Evolutionary conservation across 2,329 filamentous ascomycete genomes (phyloP).

Genomic region (Chrysoporthe deuterocubensis): DNA sequence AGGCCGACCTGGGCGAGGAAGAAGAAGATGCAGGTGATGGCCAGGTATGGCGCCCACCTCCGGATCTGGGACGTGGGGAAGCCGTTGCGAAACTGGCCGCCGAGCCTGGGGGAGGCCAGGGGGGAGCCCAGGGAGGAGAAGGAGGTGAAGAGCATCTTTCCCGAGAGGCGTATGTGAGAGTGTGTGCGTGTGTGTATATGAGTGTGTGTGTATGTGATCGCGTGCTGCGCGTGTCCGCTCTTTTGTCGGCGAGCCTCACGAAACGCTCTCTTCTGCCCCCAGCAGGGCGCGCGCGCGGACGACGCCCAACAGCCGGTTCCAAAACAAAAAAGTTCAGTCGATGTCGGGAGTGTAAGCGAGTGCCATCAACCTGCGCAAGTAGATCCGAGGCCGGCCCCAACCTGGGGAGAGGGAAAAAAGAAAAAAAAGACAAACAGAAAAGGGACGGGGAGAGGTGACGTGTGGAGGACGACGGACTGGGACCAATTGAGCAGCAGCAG

Average conservation of each 20-base stretch:
- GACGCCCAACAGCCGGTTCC: not conserved
- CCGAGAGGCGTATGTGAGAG: not conserved
- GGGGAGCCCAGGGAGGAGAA: conserved; percentile 27
- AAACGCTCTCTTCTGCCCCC: not conserved
- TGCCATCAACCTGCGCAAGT: conserved; percentile 2
- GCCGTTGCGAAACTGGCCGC: conserved; percentile 36
- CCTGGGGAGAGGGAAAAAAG: not conserved
- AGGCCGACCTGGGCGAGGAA: conserved; percentile 38
- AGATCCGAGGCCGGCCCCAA: not conserved
- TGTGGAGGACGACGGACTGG: not conserved
- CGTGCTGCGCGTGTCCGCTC: not conserved
- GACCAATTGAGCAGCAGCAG: too few species aligned
- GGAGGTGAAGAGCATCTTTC: conserved; percentile 15
- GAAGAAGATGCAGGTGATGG: conserved; percentile 47
- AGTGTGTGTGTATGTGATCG: not conserved
- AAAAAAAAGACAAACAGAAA: not conserved
- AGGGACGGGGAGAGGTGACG: not conserved
- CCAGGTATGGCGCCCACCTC: conserved; percentile 52
- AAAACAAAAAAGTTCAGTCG: not conserved
- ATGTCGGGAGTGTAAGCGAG: conserved; percentile 9
- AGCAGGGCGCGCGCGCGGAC: not conserved
- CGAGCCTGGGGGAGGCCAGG: conserved; percentile 34
- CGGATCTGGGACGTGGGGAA: conserved; percentile 33
- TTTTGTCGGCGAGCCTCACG: not conserved
- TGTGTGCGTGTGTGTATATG: not conserved